These are phyloP conservation scores for Nakaseomyces bracarensis DNA, from an alignment of 1,139 yeast genomes.

Conservation along the genomic window DNA sequence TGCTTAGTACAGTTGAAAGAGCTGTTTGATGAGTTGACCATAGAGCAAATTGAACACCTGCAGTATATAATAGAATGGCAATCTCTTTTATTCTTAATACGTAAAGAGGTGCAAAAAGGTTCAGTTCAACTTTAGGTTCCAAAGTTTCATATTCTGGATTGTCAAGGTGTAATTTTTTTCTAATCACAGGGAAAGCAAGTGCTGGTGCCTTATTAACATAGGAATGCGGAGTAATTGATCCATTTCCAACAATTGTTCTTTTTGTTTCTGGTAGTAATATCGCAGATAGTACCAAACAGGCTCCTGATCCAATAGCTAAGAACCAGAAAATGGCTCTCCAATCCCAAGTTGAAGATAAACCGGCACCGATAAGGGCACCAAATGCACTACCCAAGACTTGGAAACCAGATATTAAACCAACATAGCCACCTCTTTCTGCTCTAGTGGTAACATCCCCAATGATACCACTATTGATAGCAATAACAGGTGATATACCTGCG, in stretches of 20 bases:
- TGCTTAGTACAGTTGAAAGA: conserved; percentile 45
- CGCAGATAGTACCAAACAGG: conserved; percentile 34
- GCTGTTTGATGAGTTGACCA: conserved; percentile 70
- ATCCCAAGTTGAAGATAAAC: conserved; percentile 46
- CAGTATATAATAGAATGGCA: conserved; percentile 40
- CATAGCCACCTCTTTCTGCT: conserved; percentile 53
- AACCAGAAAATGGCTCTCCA: conserved; percentile 80
- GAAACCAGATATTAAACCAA: conserved; percentile 57
- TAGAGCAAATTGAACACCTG: conserved; percentile 52
- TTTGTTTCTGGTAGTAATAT: conserved; percentile 63
- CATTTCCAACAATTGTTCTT: conserved; percentile 60
- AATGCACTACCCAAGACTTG: conserved; percentile 64
- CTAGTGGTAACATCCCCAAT: conserved; percentile 60
- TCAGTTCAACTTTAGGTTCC: conserved; percentile 30
- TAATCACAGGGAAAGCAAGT: conserved; percentile 23
- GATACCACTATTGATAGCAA: conserved; percentile 58
- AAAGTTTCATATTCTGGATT: conserved; percentile 30
- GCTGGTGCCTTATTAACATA: conserved; percentile 40
- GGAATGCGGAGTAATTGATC: conserved; percentile 42
- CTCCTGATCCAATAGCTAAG: conserved; percentile 51
- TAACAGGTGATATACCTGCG: conserved; percentile 59
- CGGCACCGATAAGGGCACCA: conserved; percentile 72
- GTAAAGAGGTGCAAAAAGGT: conserved; percentile 41
- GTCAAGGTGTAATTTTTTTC: conserved; percentile 26
- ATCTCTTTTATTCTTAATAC: conserved; percentile 36